phyloP scores from a whole-genome alignment of 306 rosid species.

The Cucumis melo region DNA sequence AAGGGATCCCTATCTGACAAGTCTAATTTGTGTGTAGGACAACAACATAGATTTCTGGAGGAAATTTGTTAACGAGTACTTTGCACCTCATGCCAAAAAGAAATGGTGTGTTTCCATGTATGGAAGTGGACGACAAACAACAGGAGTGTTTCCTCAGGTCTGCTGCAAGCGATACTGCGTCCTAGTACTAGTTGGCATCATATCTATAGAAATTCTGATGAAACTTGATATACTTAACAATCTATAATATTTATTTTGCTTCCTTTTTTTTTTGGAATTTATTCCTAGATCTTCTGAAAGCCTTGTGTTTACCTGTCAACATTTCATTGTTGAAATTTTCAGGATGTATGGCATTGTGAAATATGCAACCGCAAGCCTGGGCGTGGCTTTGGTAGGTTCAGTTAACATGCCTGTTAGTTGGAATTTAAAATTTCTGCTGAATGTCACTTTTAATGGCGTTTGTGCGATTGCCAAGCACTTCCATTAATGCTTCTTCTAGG shows the following conservation, averaged over 20 bases:
- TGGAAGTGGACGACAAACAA: constrained; percentile 89
- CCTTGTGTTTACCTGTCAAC: background rate
- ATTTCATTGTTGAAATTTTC: constrained; percentile 24
- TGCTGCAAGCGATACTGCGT: constrained; percentile 10
- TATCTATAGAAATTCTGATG: background rate
- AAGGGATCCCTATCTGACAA: constrained; percentile 9
- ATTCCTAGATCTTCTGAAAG: background rate
- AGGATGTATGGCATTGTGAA: constrained; percentile 99
- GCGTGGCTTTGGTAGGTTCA: constrained; percentile 78
- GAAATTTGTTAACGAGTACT: constrained; percentile 86
- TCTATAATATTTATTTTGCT: background rate
- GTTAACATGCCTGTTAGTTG: constrained; percentile 5
- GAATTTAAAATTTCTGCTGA: background rate
- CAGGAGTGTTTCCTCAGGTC: constrained; percentile 97
- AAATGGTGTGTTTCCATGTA: constrained; percentile 99
- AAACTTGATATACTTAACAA: background rate
- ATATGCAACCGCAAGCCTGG: constrained; percentile 98
- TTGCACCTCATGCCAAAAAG: constrained; percentile 92
- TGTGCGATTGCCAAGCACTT: background rate
- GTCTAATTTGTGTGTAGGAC: constrained; percentile 40
- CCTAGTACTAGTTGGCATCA: constrained; percentile 17
- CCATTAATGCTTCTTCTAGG: background rate
- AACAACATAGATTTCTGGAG: constrained; percentile 97
- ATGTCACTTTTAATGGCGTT: background rate
- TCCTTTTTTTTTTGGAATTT: background rate